Base-by-base conservation (phyloP, 768 basidiomycete genomes). In the Termitomyces sp. region DNA sequence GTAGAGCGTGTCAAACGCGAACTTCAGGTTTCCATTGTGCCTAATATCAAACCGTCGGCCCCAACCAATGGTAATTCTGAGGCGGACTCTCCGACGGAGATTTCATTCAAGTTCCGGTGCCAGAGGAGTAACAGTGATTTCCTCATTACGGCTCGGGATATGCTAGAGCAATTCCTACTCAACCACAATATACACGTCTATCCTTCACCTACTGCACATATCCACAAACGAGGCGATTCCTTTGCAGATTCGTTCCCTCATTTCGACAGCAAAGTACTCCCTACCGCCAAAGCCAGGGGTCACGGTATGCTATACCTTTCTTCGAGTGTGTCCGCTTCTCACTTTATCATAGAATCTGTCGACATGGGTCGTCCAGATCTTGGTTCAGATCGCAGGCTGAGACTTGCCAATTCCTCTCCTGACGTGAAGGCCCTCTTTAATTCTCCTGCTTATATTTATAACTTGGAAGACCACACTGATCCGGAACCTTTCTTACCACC, bases 371-470 rank as follows among this genome's bases (percentile, higher is more conserved):
- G 90, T 46, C 81, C 85, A 14, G 83, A 91, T 67, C 80, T 86
- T 65, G 83, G 84, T 53, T 76, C 88, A 63, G 86, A 88, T 74
- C 77, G 88, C 64, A 78, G 90, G 61, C 73, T 95, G 54, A 83
- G 94, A 50, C 76, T 94, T 59, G 91, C 93, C 10, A 91, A 85
- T 63, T 94, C 94, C 5, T 93, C 94, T 4, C 92, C 93, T 3
- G 93, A 97, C 62, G 95, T 98, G 57, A 97, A 96, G 71, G 94
- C 95, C 0, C 69, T 98, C 64, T 97, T 98, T 75, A 90, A 94
- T 67, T 84, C 88, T 0, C 88, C 91, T 22, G 80, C 88, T 4
- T 92, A 91, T 64, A 86, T 90, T 54, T 93, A 91, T 64, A 85
- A 90, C 66, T 74, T 90, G 13, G 88, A 92, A 59, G 84, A 87